Percentiles rank a stretch among this genome's conserved stretches.
Conservation (phyloP, 1,139 yeast species). For the Suhomyces kunorum region DNA sequence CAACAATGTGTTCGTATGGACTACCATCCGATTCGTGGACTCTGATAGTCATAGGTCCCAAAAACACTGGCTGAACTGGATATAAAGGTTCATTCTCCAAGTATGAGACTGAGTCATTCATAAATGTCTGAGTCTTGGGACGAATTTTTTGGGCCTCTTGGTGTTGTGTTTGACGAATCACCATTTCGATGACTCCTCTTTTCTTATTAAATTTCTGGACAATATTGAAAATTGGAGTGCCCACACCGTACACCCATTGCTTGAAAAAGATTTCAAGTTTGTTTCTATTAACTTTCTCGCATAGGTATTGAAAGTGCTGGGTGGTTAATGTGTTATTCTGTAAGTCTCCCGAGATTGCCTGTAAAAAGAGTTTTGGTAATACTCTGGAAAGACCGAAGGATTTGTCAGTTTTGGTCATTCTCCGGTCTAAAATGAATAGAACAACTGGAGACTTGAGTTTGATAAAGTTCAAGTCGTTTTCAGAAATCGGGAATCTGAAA, state of each 20-base stretch:
- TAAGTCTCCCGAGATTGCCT: conserved; percentile 94
- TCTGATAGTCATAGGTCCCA: conserved; percentile 95
- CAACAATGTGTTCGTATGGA: conserved; percentile 96
- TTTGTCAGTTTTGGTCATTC: conserved; percentile 96
- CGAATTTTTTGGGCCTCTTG: conserved; percentile 48
- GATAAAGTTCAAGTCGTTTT: conserved; percentile 61
- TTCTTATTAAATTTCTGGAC: conserved; percentile 93
- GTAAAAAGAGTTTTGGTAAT: conserved; percentile 85
- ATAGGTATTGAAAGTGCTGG: conserved; percentile 82
- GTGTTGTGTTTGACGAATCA: conserved; percentile 83
- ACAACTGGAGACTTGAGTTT: conserved; percentile 84
- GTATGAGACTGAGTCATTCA: conserved; percentile 49
- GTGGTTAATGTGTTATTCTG: conserved; percentile 79
- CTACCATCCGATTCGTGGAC: conserved; percentile 99
- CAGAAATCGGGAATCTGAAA: conserved; percentile 68
- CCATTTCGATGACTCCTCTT: conserved; percentile 92
- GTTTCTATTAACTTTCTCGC: conserved; percentile 91
- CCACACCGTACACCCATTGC: conserved; percentile 91
- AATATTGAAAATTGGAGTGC: conserved; percentile 84
- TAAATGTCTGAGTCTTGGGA: conserved; percentile 42
- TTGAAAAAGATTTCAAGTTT: conserved; percentile 80
- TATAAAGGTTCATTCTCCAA: conserved; percentile 41
- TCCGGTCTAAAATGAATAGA: conserved; percentile 75
- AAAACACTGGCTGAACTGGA: conserved; percentile 54
- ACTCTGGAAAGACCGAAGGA: conserved; percentile 91